Evolutionary conservation across 148 eudicot species (phyloP), one percentile per base, ranked within the genome.

Genomic region (Amaranthus cruentus): DNA sequence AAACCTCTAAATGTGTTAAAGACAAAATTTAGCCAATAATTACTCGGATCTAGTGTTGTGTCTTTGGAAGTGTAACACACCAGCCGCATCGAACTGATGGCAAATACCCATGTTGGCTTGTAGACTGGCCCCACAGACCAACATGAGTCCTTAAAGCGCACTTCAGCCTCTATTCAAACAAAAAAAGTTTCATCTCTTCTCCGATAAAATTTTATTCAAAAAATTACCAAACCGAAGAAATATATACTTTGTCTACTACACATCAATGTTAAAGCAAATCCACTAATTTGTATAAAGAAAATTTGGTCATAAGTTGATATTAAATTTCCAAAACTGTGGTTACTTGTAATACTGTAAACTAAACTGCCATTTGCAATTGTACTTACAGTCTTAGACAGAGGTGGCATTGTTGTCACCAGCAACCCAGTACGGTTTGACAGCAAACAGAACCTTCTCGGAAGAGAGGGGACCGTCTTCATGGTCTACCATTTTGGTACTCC

Each of bases 401-500:
- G 80, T 81, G 61, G 82, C 72, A 58, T 84, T 81, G 64, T 46
- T 60, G 52, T 76, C 87, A 62, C 72, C 82, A 38, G 82, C 81
- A 56, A 81, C 84, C 84, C 84, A 81, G 42, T 81, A 81, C 47
- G 73, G 82, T 50, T 84, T 84, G 9, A 84, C 87, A 3, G 53
- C 79, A 74, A 84, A 78, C 65, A 84, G 13, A n/a, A 84, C 73
- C 79, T 84, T 84, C 63, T 84, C 84, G 12, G 84, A 67, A 54
- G 57, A 61, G 42, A 81, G 84, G 76, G 84, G 87, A 0, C 82
- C 84, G 4, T 82, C 85, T 68, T 82, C 87, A 62, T 85, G 87
- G 71, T 82, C 87, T 50, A 80, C 73, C 84, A 84, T 81, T 66
- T 74, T 76, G 7, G 82, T 78, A 38, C 69, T 79, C 87, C 87